A percentile compares a stretch with the other conserved stretches of the same genome.
Conservation (phyloP, 306 rosid genomes). For the Inga leiocalycina region DNA sequence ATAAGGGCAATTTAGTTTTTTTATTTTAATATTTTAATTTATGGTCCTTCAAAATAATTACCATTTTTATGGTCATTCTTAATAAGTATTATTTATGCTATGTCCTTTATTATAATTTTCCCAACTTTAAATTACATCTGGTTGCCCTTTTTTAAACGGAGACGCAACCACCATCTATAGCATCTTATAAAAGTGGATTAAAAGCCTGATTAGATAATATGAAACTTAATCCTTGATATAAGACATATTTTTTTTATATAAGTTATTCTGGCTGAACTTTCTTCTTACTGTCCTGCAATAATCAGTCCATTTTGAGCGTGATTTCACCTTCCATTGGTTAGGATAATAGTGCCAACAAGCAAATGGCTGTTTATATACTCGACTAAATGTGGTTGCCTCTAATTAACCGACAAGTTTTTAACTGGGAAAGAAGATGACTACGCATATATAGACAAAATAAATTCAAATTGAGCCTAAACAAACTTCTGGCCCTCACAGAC, state of each 20-base stretch:
- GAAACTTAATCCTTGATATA: no score
- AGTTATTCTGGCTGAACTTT: slow-evolving; percentile 2
- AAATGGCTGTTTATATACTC: not conserved
- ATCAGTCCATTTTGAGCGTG: not conserved
- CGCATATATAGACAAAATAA: not conserved
- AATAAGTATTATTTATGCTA: no score
- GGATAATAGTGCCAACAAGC: not conserved
- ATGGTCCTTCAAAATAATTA: no score
- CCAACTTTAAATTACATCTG: not conserved
- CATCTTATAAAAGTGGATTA: not conserved
- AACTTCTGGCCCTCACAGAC: no score
- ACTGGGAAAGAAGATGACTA: not conserved
- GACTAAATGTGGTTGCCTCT: not conserved
- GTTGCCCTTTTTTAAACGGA: not conserved
- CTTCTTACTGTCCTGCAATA: not conserved
- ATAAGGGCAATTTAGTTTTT: no score
- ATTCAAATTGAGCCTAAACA: not conserved
- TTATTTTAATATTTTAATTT: no score
- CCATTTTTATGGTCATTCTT: no score
- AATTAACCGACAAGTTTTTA: not conserved
- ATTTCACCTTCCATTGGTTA: not conserved
- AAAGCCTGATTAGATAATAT: no score
- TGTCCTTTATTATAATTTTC: no score
- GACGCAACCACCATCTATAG: not conserved
- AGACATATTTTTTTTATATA: not conserved